Evolutionary conservation across 2,329 filamentous ascomycete genomes (phyloP).

Genomic region (Apiospora sp.): DNA sequence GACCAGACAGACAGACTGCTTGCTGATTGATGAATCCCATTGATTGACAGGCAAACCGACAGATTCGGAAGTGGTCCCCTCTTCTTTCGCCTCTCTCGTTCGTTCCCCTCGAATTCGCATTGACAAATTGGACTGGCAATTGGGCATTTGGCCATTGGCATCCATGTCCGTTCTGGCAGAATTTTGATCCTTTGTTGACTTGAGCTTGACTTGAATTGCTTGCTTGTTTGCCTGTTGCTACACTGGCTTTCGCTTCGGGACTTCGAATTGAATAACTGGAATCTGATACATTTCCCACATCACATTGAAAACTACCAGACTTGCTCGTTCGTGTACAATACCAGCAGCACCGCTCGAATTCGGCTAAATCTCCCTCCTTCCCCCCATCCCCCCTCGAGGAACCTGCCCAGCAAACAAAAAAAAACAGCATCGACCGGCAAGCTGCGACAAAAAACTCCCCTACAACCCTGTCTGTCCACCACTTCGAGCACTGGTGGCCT

Average conservation of each 20-base stretch:
- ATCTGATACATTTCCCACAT: neutral
- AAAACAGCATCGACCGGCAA: neutral
- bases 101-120: constrained; percentile 1
- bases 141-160: neutral
- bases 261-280: neutral
- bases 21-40: neutral
- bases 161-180: neutral
- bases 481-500: constrained; percentile 8
- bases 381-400: neutral
- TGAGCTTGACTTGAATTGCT: neutral
- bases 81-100: neutral
- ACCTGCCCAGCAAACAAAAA: neutral
- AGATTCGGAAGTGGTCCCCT: neutral
- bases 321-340: too few species aligned
- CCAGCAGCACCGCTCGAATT: neutral
- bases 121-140: neutral
- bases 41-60: neutral
- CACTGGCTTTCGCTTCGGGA: neutral
- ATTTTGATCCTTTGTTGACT: constrained; percentile 1
- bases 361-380: neutral
- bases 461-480: constrained; percentile 15
- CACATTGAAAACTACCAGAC: neutral
- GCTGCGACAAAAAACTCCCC: constrained; percentile 1
- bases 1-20: too few species aligned
- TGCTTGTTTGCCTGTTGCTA: neutral